Evolutionary conservation across 1,284 basidiomycete species (phyloP), one percentile per base, ranked within the genome.

Genomic region (Apiotrichum siamense): DNA sequence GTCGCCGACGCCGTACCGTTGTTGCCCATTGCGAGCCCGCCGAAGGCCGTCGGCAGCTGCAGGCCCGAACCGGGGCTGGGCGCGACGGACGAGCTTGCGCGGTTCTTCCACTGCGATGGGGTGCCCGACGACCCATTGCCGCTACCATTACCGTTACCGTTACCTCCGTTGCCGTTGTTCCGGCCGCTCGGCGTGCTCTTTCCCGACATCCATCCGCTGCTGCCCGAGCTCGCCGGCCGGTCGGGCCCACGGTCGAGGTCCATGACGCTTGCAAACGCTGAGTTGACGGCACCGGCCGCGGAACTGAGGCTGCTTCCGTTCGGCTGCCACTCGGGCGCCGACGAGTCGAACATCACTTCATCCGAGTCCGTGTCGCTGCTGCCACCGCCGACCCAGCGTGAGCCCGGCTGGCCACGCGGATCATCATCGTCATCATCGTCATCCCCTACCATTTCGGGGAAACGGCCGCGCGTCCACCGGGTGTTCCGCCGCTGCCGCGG

Each of bases 211-310:
- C n/a, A n/a, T n/a, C 24, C 24, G 18, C 24, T 36, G 21, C 49
- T 51, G 1, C 52, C 49, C 7, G 35, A 36, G 18, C 55, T 60
- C 0, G 44, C 50, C 0, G 67, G 67, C 11, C 69, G 50, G 48
- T 72, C 70, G 60, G 70, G 66, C 39, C 70, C 70, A 10, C 69
- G 50, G 48, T 72, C 70, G 60, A 72, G 66, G 40, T 72, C 70
- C 70, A 72, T 72, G 7, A 65, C 63, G 26, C 66, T 66, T 18
- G 69, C 70, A 32, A 70, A 72, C 1, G 68, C 70, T 13, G 58
- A 49, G 52, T 70, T 70, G 51, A 72, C 70, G 3, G 64, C 61
- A 21, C 67, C 66, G 3, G 54, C 55, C 13, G 50, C 49, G 6
- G 24, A 11, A 20, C 32, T 41, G 37, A 26, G n/a, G 17, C 27